phyloP scores from a whole-genome alignment of 306 rosid genomes.

The Quercus alba region DNA sequence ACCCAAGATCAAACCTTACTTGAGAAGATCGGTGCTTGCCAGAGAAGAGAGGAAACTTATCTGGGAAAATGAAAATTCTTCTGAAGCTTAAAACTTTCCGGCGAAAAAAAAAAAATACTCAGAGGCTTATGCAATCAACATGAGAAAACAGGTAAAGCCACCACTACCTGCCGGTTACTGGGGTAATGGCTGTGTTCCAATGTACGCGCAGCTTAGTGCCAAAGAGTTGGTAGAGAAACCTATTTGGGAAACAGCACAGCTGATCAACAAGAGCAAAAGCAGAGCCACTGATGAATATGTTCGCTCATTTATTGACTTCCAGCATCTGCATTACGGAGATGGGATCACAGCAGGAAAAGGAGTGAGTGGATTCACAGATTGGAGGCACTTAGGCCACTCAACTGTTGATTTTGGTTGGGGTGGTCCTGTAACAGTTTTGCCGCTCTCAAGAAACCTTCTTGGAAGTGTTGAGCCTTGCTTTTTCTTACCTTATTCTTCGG shows the following conservation, averaged over 20 bases:
- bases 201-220: slow-evolving; percentile 56
- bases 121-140: too few relatives aligned
- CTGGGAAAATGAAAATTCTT: too few relatives aligned
- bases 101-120: too few relatives aligned
- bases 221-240: slow-evolving; percentile 50
- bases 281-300: slow-evolving; percentile 65
- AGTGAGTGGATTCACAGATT: slow-evolving; percentile 87
- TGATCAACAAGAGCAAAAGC: slow-evolving; percentile 69
- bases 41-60: slow-evolving; percentile 8
- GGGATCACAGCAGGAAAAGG: slow-evolving; percentile 68
- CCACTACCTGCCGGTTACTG: slow-evolving; percentile 62
- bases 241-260: slow-evolving; percentile 67
- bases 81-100: too few relatives aligned
- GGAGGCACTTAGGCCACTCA: slow-evolving; percentile 85
- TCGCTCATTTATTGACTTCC: slow-evolving; percentile 67
- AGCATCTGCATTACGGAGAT: slow-evolving; percentile 50
- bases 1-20: too few relatives aligned
- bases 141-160: slow-evolving; percentile 55
- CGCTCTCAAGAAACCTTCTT: slow-evolving; percentile 59
- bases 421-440: slow-evolving; percentile 83
- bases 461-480: slow-evolving; percentile 85
- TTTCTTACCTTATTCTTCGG: slow-evolving; percentile 70
- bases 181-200: slow-evolving; percentile 88
- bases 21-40: too few relatives aligned
- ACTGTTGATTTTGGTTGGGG: slow-evolving; percentile 96